Conservation (phyloP, 2,329 filamentous ascomycete genomes). For the Alternaria viburni region DNA sequence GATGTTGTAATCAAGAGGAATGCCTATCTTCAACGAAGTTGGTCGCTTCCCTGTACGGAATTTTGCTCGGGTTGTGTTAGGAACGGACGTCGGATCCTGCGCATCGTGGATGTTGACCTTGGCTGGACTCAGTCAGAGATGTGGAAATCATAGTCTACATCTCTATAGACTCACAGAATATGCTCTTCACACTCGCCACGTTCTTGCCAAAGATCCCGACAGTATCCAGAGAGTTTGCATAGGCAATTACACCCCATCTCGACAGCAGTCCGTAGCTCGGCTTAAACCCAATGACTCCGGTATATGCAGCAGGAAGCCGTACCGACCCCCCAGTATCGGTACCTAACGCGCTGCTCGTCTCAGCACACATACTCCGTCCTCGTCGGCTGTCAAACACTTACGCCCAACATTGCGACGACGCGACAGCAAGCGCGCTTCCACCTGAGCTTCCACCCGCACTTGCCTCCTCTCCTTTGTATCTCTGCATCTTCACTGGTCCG, state of each 20-base stretch:
- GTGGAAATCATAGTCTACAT: neutral
- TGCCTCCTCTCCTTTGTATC: constrained; percentile 54
- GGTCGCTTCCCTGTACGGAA: constrained; percentile 5
- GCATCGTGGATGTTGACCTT: constrained; percentile 66
- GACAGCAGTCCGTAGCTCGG: constrained; percentile 89
- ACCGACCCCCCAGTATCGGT: constrained; percentile 95
- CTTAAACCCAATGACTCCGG: constrained; percentile 83
- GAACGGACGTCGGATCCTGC: constrained; percentile 77
- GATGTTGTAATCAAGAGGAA: constrained; percentile 84
- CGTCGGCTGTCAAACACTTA: constrained; percentile 44
- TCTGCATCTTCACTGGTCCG: constrained; percentile 61
- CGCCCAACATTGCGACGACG: constrained; percentile 65
- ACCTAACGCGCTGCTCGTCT: constrained; percentile 68
- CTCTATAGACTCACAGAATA: constrained; percentile 48
- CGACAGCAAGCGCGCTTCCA: constrained; percentile 87
- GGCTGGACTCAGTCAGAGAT: constrained; percentile 41
- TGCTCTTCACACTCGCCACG: constrained; percentile 53
- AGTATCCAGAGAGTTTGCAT: constrained; percentile 91
- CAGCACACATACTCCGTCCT: constrained; percentile 15
- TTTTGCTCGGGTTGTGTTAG: constrained; percentile 60
- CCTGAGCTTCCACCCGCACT: constrained; percentile 72
- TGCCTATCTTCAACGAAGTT: constrained; percentile 56
- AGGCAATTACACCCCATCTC: constrained; percentile 84
- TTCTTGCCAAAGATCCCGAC: constrained; percentile 74
- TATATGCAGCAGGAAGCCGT: constrained; percentile 85